These are phyloP conservation scores for Beauveria bassiana DNA, from an alignment of 2,329 filamentous ascomycete species.

Conservation along the genomic window DNA sequence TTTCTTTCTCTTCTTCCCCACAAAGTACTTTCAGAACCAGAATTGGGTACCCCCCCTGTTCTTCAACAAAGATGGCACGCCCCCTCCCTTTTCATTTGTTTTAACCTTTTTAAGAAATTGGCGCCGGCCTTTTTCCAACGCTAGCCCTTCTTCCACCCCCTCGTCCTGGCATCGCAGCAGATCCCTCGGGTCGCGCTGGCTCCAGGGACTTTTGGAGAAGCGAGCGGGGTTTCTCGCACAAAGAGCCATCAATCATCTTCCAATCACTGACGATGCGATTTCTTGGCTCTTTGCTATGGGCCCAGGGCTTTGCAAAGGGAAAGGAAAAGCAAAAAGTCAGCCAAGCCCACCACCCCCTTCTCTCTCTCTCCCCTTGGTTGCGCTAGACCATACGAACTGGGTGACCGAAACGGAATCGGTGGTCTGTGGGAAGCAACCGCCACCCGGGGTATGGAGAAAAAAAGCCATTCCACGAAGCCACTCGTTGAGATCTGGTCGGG, in stretches of 20 bases:
- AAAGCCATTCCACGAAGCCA: no score
- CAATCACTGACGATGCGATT: conserved; percentile 5
- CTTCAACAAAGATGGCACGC: background rate
- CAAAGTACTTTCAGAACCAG: no score
- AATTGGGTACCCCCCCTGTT: background rate
- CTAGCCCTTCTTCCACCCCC: background rate
- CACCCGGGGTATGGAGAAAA: no score
- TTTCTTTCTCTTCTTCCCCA: no score
- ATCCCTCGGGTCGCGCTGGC: background rate
- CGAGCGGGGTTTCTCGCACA: background rate
- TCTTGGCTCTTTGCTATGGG: background rate
- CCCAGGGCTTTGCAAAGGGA: no score
- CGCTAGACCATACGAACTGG: conserved; percentile 9
- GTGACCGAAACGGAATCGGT: no score
- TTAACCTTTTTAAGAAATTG: background rate
- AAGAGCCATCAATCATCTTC: background rate
- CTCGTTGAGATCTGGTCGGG: no score
- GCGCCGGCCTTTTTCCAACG: background rate
- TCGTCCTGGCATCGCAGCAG: background rate
- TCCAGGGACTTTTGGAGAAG: conserved; percentile 10
- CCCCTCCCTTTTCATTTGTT: background rate
- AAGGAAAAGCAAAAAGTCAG: no score
- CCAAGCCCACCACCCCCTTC: no score
- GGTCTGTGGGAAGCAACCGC: no score
- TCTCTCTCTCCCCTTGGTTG: background rate